Evolutionary conservation across 2,329 filamentous ascomycete species (phyloP), one percentile per base, ranked within the genome.

Genomic region (Colletotrichum lupini): DNA sequence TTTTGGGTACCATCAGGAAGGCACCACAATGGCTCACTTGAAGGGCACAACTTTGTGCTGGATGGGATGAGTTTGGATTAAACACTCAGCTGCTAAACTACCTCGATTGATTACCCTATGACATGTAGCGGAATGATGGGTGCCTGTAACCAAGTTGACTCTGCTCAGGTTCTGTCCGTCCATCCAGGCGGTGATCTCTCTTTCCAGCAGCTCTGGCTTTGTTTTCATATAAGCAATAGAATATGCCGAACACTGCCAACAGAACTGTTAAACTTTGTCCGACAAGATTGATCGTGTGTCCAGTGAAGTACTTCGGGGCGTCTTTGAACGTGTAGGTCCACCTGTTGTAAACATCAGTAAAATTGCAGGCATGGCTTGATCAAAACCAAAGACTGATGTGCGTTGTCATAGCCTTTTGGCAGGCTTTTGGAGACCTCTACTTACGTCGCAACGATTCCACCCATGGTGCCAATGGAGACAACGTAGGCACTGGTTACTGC

Each of bases 401-500:
- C 4, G 8, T 3, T 11, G 8, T 22, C 42, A 49, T 22, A 22
- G 7, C 19, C 19, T 4, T 9, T n/a, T 9, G 19, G 4, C 19
- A 77, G 2, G 9, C 24, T 11, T 12, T 6, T 4, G 24, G 32
- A 11, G 32, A 22, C 9, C 14, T 52, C 11, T 9, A 80, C 83
- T 80, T 80, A 89, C 79, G 87, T 89, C 37, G 89, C 87, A 3
- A 91, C 80, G 53, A 91, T 87, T 30, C 88, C 89, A 52, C 89
- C 89, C 12, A 87, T 82, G 1, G 87, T 90, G 12, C 89, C 89
- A 2, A 91, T 77, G 0, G 83, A 85, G 12, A 89, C 86, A 49
- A 91, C 86, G 74, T 88, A 91, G 4, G 83, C 89, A 26, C 87
- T 85, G 0, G 88, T 85, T 0, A 91, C 87, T 5, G 89, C 89